Conservation (phyloP, 257 asterid species). For the Buddleja alternifolia region DNA sequence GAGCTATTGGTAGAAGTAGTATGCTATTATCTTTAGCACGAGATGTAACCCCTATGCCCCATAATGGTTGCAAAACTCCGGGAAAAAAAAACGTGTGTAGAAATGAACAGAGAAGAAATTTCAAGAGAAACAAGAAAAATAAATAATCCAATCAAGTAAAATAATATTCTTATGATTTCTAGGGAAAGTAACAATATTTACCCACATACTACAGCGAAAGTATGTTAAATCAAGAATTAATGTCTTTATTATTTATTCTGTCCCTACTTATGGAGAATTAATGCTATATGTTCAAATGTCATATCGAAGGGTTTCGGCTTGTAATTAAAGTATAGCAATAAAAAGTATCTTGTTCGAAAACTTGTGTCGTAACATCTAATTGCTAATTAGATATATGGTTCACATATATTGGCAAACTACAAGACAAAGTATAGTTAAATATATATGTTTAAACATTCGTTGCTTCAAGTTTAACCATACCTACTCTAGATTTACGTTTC, state of each 20-base stretch:
- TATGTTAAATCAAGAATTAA: background rate
- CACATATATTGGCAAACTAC: no score
- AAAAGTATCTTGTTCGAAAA: no score
- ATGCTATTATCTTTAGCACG: conserved; percentile 4
- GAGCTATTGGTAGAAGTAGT: conserved; percentile 13
- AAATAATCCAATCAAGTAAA: background rate
- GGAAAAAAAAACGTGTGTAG: background rate
- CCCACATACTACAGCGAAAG: background rate
- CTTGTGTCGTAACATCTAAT: no score
- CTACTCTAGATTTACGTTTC: no score
- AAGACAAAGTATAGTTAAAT: no score
- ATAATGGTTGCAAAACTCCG: background rate
- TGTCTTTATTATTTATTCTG: background rate
- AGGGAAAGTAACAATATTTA: background rate
- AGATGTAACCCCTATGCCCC: background rate
- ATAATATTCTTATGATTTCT: background rate
- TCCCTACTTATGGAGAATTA: background rate
- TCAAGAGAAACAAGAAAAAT: background rate
- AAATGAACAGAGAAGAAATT: background rate
- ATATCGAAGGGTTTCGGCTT: no score
- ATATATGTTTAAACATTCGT: no score
- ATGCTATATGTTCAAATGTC: no score
- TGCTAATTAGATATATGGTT: no score
- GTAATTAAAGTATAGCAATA: no score
- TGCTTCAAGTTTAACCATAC: no score